A percentile compares a stretch with the other conserved stretches of the same genome.
Conservation (phyloP, 163 green algal species). For the Chlorella variabilis region DNA sequence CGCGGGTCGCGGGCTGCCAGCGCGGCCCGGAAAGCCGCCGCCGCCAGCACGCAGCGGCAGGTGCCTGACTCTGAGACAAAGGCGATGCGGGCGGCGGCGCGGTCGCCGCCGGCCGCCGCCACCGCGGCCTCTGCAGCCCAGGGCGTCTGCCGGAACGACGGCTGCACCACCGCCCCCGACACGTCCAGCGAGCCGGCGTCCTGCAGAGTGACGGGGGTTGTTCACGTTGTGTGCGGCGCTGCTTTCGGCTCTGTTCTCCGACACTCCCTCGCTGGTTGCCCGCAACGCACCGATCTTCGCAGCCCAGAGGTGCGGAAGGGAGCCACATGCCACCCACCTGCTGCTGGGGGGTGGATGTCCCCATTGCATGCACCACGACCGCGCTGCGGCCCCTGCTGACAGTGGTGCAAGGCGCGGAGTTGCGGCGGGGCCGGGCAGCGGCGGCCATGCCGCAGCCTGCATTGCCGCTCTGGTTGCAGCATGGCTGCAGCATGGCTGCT, state of each 20-base stretch:
- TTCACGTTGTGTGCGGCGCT: too few relatives aligned
- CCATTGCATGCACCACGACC: background rate
- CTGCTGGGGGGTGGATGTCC: background rate
- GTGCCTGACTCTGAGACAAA: constrained; percentile 83
- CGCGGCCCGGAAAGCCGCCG: constrained; percentile 55
- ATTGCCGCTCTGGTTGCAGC: too few relatives aligned
- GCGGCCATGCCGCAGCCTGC: too few relatives aligned
- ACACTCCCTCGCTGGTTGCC: too few relatives aligned
- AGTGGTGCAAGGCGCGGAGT: too few relatives aligned
- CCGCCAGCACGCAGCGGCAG: constrained; percentile 77
- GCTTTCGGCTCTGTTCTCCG: too few relatives aligned
- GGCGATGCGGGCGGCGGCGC: constrained; percentile 48
- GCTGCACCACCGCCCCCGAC: constrained; percentile 63
- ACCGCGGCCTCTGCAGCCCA: constrained; percentile 34
- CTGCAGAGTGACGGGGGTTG: background rate
- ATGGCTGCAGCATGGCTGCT: too few relatives aligned
- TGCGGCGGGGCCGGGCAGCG: too few relatives aligned
- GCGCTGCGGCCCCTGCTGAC: background rate
- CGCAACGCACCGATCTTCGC: too few relatives aligned
- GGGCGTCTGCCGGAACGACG: constrained; percentile 61
- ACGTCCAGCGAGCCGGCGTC: constrained; percentile 55
- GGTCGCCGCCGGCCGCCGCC: background rate
- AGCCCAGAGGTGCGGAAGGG: too few relatives aligned
- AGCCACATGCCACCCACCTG: background rate
- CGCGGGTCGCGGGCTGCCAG: constrained; percentile 45